Percentiles rank a stretch among this genome's conserved stretches.
Evolutionary conservation across 352 stramenopile genomes (phyloP).

Genomic region (Globisporangium okanoganense): DNA sequence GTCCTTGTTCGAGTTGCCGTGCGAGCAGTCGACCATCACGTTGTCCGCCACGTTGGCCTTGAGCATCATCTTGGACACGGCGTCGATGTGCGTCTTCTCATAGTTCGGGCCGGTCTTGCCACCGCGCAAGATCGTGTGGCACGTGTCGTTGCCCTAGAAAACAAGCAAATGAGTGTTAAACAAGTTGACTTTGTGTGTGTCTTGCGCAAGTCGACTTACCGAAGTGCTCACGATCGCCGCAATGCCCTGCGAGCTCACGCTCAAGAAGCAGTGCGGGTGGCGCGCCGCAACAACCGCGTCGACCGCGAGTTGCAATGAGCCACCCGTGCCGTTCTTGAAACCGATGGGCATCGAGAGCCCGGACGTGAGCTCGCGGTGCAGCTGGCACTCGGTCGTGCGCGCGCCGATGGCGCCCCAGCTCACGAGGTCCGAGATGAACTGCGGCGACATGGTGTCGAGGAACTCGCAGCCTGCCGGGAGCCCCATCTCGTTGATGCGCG

Average conservation of each 20-base stretch:
- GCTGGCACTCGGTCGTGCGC: conserved; percentile 86
- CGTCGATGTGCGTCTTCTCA: conserved; percentile 79
- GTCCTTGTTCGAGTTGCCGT: conserved; percentile 89
- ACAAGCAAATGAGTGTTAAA: not conserved
- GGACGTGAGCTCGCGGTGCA: conserved; percentile 88
- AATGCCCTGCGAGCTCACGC: conserved; percentile 82
- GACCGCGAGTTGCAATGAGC: conserved; percentile 82
- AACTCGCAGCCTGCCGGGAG: conserved; percentile 85
- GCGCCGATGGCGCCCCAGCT: conserved; percentile 90
- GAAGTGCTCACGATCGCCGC: conserved; percentile 86
- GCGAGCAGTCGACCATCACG: conserved; percentile 90
- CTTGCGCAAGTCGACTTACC: conserved; percentile 20
- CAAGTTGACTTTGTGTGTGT: too few species aligned
- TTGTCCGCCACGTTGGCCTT: conserved; percentile 82
- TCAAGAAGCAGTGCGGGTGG: conserved; percentile 87
- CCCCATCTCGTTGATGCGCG: conserved; percentile 84
- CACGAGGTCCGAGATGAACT: conserved; percentile 89
- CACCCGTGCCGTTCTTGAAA: conserved; percentile 90
- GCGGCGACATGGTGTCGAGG: conserved; percentile 88
- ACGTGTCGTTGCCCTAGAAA: conserved; percentile 71
- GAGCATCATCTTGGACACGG: conserved; percentile 73
- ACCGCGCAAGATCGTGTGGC: conserved; percentile 87
- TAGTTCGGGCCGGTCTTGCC: conserved; percentile 85
- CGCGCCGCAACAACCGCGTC: conserved; percentile 78
- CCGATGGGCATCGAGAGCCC: conserved; percentile 89